Evolutionary conservation across 352 stramenopile genomes (phyloP).

Genomic region (Phytopythium vexans): DNA sequence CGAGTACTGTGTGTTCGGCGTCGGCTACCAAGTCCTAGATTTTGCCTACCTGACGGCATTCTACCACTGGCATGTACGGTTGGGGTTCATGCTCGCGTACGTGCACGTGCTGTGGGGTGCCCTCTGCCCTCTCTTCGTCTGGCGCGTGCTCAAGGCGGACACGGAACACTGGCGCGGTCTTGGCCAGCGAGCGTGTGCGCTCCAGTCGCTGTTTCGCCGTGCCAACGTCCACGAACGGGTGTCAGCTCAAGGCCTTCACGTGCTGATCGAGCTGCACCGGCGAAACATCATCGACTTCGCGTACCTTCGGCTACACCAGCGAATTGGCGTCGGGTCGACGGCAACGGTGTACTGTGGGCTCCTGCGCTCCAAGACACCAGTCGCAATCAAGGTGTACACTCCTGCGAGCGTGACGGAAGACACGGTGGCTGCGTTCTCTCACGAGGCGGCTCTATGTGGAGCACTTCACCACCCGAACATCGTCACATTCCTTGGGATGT

Average conservation of each 20-base stretch:
- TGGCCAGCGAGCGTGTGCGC: conserved; percentile 25
- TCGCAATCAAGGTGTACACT: conserved; percentile 66
- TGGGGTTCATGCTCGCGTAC: conserved; percentile 32
- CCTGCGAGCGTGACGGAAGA: conserved; percentile 52
- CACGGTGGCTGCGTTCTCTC: conserved; percentile 41
- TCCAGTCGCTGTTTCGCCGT: conserved; percentile 32
- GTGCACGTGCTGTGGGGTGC: conserved; percentile 25
- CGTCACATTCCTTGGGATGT: conserved; percentile 57
- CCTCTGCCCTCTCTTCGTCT: conserved; percentile 33
- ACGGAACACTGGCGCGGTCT: conserved; percentile 67
- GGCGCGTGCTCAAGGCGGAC: conserved; percentile 47
- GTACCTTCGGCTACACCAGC: conserved; percentile 31
- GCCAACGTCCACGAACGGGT: conserved; percentile 37
- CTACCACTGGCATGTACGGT: conserved; percentile 15
- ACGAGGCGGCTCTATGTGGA: conserved; percentile 50
- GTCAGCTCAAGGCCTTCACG: conserved; percentile 40
- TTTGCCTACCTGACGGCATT: conserved; percentile 34
- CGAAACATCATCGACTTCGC: conserved; percentile 45
- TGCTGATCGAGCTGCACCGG: conserved; percentile 45
- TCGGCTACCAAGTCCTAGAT: conserved; percentile 34
- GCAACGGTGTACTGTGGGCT: conserved; percentile 49
- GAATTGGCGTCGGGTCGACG: conserved; percentile 33
- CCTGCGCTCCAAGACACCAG: conserved; percentile 32
- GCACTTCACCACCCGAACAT: conserved; percentile 55
- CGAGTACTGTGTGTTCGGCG: conserved; percentile 37